Conservation (phyloP, 495 filamentous ascomycete genomes). For the Penicillium longicatenatum region DNA sequence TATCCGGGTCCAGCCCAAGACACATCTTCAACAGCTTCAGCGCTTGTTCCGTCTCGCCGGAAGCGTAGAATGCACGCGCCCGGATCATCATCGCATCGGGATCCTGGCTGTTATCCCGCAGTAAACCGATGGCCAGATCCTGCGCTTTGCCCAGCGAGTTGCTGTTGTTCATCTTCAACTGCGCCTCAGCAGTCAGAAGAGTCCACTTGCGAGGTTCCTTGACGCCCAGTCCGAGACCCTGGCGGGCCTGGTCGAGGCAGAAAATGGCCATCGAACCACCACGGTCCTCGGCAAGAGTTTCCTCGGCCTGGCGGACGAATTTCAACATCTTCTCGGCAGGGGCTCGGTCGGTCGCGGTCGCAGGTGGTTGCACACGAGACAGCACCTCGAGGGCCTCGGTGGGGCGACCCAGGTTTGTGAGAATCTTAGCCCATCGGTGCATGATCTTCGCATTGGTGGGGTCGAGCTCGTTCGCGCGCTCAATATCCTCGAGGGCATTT, state of each 20-base stretch:
- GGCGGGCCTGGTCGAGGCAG: conserved; percentile 86
- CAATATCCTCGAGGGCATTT: conserved; percentile 83
- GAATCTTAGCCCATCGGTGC: conserved; percentile 83
- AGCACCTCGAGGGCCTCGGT: conserved; percentile 86
- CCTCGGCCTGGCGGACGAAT: conserved; percentile 79
- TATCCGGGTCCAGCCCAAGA: conserved; percentile 88
- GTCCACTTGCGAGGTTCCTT: conserved; percentile 88
- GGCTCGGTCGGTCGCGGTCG: conserved; percentile 78
- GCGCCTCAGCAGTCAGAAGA: conserved; percentile 89
- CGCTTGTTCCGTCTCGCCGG: conserved; percentile 94
- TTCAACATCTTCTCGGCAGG: conserved; percentile 80
- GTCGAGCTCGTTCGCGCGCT: conserved; percentile 76
- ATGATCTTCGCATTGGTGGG: conserved; percentile 82
- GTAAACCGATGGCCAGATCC: conserved; percentile 83
- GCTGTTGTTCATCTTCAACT: conserved; percentile 86
- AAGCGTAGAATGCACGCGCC: conserved; percentile 82
- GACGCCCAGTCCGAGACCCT: conserved; percentile 70
- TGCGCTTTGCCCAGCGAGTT: conserved; percentile 91
- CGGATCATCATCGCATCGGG: conserved; percentile 91
- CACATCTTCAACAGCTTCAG: conserved; percentile 91
- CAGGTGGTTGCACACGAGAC: conserved; percentile 59
- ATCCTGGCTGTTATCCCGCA: conserved; percentile 84
- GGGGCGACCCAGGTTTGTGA: conserved; percentile 81
- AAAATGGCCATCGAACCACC: conserved; percentile 87
- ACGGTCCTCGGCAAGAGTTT: conserved; percentile 69